Evolutionary conservation across 179 eudicot species (phyloP).

Genomic region (Vitellaria paradoxa): DNA sequence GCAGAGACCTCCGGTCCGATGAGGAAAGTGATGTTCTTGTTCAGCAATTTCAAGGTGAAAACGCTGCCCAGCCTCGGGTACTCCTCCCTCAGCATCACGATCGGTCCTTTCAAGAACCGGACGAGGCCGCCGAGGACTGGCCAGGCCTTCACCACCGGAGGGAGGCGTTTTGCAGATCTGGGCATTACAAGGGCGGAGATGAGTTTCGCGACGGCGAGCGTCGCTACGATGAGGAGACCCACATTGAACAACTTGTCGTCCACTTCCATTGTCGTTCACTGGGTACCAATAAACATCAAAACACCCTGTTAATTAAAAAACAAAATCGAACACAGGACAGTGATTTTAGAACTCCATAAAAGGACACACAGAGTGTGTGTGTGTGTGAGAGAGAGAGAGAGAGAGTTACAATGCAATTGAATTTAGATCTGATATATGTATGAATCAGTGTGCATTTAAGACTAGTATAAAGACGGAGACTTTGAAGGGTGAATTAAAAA

Average conservation of each 20-base stretch:
- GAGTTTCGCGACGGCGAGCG: conserved; percentile 59
- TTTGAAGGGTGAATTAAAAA: no score
- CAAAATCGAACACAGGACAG: background rate
- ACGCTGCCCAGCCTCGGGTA: conserved; percentile 85
- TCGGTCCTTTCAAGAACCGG: conserved; percentile 74
- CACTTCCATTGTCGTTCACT: background rate
- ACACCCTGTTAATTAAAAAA: background rate
- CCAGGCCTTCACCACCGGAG: conserved; percentile 59
- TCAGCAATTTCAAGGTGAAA: conserved; percentile 66
- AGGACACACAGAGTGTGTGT: no score
- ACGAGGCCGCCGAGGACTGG: conserved; percentile 73
- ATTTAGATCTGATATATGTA: no score
- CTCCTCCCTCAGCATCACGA: conserved; percentile 71
- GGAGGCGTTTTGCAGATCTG: conserved; percentile 63
- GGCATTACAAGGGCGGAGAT: conserved; percentile 49
- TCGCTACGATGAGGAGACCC: conserved; percentile 59
- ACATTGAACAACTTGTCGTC: conserved; percentile 47
- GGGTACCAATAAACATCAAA: background rate
- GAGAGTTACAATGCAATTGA: no score
- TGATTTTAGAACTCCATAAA: no score
- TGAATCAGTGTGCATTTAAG: no score
- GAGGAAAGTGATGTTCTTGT: conserved; percentile 77
- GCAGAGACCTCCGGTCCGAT: conserved; percentile 94
- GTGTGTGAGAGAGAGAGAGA: no score
- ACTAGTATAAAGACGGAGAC: no score